Percentiles rank a stretch among this genome's conserved stretches.
These are phyloP conservation scores for Leccinum longicurvipes DNA, from an alignment of 768 basidiomycete genomes.

Conservation along the genomic window DNA sequence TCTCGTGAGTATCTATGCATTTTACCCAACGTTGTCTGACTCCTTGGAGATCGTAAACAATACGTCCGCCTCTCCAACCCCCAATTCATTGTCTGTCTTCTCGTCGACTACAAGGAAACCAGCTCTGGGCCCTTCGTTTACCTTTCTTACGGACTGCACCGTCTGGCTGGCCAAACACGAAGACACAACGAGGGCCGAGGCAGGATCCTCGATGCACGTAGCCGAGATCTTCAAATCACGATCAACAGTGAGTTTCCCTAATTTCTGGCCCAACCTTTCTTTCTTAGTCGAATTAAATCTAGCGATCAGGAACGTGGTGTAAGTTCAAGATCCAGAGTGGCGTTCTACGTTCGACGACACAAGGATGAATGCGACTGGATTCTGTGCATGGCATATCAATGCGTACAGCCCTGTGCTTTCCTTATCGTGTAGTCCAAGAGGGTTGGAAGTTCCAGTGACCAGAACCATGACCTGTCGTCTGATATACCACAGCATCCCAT, in stretches of 20 bases:
- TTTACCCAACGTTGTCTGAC: neutral
- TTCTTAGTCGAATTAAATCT: conserved; percentile 2
- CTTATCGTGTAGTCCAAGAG: neutral
- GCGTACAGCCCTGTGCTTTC: neutral
- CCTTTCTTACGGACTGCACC: conserved; percentile 67
- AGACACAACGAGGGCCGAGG: conserved; percentile 11
- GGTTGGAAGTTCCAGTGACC: neutral
- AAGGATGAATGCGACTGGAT: neutral
- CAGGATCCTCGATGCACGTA: conserved; percentile 26
- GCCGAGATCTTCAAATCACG: conserved; percentile 45
- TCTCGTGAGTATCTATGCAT: conserved; percentile 42
- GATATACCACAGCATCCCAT: neutral
- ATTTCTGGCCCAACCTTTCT: neutral
- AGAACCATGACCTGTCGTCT: neutral
- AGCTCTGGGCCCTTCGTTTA: conserved; percentile 72
- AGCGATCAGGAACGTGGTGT: conserved; percentile 41
- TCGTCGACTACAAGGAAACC: conserved; percentile 51
- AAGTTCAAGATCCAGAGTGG: conserved; percentile 38
- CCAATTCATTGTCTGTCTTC: conserved; percentile 34
- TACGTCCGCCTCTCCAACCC: conserved; percentile 36
- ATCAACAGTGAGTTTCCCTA: conserved; percentile 31
- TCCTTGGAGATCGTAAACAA: conserved; percentile 57
- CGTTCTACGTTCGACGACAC: conserved; percentile 16
- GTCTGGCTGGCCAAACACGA: conserved; percentile 55
- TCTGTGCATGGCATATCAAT: neutral